A percentile compares a stretch with the other conserved stretches of the same genome.
Conservation (phyloP, 345 rosid species). For the Mercurialis annua region DNA sequence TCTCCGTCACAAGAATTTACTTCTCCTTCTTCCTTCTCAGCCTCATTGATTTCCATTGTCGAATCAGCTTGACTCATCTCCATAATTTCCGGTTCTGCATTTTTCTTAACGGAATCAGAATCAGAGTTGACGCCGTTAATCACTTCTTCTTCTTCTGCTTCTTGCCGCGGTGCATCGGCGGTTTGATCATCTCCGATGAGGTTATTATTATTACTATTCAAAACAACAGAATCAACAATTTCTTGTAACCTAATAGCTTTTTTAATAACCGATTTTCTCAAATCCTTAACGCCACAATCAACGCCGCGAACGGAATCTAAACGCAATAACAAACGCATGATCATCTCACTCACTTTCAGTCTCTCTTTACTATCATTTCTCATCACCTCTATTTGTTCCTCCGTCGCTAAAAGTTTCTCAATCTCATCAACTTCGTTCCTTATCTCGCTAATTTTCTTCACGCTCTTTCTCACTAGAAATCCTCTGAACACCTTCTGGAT, state of each 20-base stretch:
- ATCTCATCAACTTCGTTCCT: slow-evolving; percentile 41
- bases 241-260: slow-evolving; percentile 61
- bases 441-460: slow-evolving; percentile 41
- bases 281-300: slow-evolving; percentile 52
- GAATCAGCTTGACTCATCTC: slow-evolving; percentile 25
- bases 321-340: slow-evolving; percentile 52
- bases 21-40: neutral
- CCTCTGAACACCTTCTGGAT: slow-evolving; percentile 60
- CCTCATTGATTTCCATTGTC: slow-evolving; percentile 15
- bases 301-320: slow-evolving; percentile 59
- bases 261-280: slow-evolving; percentile 46
- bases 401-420: slow-evolving; percentile 35
- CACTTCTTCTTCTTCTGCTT: no score
- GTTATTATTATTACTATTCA: neutral
- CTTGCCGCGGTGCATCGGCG: neutral
- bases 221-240: slow-evolving; percentile 38
- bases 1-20: neutral
- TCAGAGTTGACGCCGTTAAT: no score
- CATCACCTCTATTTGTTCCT: slow-evolving; percentile 33
- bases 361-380: slow-evolving; percentile 41
- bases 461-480: slow-evolving; percentile 48
- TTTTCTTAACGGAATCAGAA: no score
- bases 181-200: slow-evolving; percentile 5
- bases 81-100: slow-evolving; percentile 9
- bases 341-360: slow-evolving; percentile 45